Conservation (phyloP, 2,329 filamentous ascomycete species). For the Sporothrix sp. region DNA sequence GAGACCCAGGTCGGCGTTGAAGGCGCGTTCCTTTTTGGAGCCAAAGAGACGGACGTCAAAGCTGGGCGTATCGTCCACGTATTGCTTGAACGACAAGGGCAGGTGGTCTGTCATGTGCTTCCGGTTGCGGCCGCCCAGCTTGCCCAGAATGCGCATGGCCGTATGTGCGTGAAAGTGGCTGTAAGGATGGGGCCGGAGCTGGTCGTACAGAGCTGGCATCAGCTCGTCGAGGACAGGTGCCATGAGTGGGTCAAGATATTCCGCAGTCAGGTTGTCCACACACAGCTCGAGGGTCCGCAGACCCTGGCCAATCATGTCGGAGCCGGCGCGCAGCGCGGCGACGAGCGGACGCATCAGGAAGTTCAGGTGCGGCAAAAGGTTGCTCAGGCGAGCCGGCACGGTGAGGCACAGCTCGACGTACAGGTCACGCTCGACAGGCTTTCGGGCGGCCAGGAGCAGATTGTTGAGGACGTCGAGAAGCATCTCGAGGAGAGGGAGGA, state of each 20-base stretch:
- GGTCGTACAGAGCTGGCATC: constrained; percentile 95
- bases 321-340: constrained; percentile 84
- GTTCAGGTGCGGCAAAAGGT: constrained; percentile 86
- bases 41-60: constrained; percentile 85
- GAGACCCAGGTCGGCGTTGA: constrained; percentile 76
- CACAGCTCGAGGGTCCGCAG: constrained; percentile 89
- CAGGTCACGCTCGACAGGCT: constrained; percentile 81
- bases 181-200: constrained; percentile 86
- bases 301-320: constrained; percentile 89
- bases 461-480: constrained; percentile 95
- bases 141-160: constrained; percentile 93
- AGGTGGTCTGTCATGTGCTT: constrained; percentile 91
- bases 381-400: constrained; percentile 86
- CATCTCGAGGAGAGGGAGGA: constrained; percentile 93
- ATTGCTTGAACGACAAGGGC: constrained; percentile 72
- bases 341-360: constrained; percentile 96
- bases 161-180: constrained; percentile 97
- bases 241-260: constrained; percentile 98
- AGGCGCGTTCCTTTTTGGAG: constrained; percentile 78
- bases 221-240: constrained; percentile 96
- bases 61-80: constrained; percentile 77
- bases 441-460: constrained; percentile 78
- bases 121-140: constrained; percentile 87
- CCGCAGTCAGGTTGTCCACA: constrained; percentile 94
- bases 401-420: constrained; percentile 97